Evolutionary conservation across 306 rosid genomes (phyloP), one percentile per base, ranked within the genome.

Genomic region (Elaeagnus macrophylla): DNA sequence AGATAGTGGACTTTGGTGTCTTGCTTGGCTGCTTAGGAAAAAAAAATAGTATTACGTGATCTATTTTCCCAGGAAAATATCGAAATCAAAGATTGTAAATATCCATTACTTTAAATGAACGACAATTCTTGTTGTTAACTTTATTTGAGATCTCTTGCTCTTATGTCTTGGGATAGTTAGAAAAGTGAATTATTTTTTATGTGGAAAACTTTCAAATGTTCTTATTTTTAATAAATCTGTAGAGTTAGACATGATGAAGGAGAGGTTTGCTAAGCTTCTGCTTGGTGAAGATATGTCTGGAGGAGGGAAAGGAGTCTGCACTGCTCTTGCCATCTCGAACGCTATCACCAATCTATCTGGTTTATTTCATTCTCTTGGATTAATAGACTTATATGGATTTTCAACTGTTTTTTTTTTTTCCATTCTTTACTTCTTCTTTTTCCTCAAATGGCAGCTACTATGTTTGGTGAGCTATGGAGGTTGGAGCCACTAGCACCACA

Each of bases 241-340:
- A 89, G 97, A 85, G 72, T 83, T 81, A 41, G 97, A 85, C 54
- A 77, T 89, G 94, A 89, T 89, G 97, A 89, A 85, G 71, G 97
- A 89, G 89, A 77, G 95, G 37, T 89, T 89, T 14, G 89, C 94
- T 3, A 89, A 89, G 66, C 85, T 89, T 39, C 82, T 89, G 52
- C 84, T 89, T 8, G 97, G 97, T 8, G 97, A 89, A 71, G 97
- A 89, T 58, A 85, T 89, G 97, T 89, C 97, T 8, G 97, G 97
- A 51, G 97, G 97, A n/a, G 97, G 97, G 15, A 89, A 89, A 67
- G 97, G 97, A 20, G 97, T 89, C 13, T 89, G 94, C 62, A 85
- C 97, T 11, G 97, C 97, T 19, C 91, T 89, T 51, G 97, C 97
- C 43, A 81, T 89, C 73, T 89, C 97, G 0, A 89, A 89, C 17